Conservation (phyloP, 148 eudicot species). For the Talinum fruticosum region DNA sequence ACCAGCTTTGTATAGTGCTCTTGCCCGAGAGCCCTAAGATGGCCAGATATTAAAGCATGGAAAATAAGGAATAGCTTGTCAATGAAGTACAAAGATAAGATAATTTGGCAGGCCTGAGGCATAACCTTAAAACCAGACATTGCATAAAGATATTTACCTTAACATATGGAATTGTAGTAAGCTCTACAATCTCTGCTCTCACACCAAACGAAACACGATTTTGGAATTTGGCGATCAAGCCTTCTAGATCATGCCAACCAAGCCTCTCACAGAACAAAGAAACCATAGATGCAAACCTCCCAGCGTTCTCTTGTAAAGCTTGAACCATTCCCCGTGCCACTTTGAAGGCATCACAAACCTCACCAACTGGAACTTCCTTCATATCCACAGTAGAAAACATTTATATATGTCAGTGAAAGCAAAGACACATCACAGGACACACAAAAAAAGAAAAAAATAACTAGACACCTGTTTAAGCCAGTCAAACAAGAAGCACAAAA, state of each 20-base stretch:
- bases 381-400: constrained; percentile 14
- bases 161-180: constrained; percentile 82
- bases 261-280: constrained; percentile 96
- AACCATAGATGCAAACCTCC: constrained; percentile 98
- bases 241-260: constrained; percentile 97
- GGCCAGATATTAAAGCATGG: neutral
- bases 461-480: neutral
- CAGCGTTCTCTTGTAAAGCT: constrained; percentile 96
- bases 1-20: constrained; percentile 91
- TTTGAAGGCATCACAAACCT: constrained; percentile 90
- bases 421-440: constrained; percentile 1
- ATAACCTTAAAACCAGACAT: constrained; percentile 1
- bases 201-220: constrained; percentile 97
- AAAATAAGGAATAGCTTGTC: constrained; percentile 6
- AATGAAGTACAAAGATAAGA: neutral
- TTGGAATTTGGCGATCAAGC: constrained; percentile 87
- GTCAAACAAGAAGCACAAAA: neutral
- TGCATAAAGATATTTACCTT: constrained; percentile 50
- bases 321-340: constrained; percentile 99
- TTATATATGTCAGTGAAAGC: neutral
- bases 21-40: constrained; percentile 87
- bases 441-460: neutral
- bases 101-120: neutral
- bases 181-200: constrained; percentile 96
- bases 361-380: constrained; percentile 82